These are phyloP conservation scores for Favolaschia claudopus DNA, from an alignment of 768 basidiomycete genomes.

Conservation along the genomic window DNA sequence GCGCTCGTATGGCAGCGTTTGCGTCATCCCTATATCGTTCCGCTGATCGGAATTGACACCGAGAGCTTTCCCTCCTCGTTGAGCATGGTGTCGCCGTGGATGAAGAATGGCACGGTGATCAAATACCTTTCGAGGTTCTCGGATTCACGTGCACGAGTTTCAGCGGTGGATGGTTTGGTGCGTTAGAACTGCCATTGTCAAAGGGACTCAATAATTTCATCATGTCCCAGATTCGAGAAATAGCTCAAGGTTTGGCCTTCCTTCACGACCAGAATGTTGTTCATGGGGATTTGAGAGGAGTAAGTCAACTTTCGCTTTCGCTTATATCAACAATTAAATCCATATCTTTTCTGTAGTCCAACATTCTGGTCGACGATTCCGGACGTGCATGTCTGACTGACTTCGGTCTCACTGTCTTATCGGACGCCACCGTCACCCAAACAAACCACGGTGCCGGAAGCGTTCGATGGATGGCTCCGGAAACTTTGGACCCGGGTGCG, in stretches of 20 bases:
- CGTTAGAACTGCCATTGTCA: too few species aligned
- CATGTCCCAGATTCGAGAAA: conserved; percentile 22
- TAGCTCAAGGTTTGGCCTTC: conserved; percentile 22
- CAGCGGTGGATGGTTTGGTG: conserved; percentile 20
- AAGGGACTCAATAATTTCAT: too few species aligned
- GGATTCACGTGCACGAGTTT: too few species aligned
- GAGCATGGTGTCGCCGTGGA: conserved; percentile 36
- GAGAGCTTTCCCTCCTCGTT: conserved; percentile 25
- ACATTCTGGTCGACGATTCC: conserved; percentile 23
- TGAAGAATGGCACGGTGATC: conserved; percentile 34
- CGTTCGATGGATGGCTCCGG: conserved; percentile 29
- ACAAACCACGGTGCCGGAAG: conserved; percentile 16
- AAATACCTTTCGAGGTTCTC: conserved; percentile 26
- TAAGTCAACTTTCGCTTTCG: background rate
- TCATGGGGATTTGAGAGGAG: conserved; percentile 28
- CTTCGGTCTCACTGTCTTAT: conserved; percentile 25
- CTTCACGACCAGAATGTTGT: conserved; percentile 26
- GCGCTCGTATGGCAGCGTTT: conserved; percentile 33
- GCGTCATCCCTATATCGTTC: conserved; percentile 26
- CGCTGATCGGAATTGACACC: conserved; percentile 30
- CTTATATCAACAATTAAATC: background rate
- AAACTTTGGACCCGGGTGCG: conserved; percentile 23
- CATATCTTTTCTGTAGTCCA: conserved; percentile 15
- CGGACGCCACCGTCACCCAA: conserved; percentile 9
- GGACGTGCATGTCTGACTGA: conserved; percentile 20